Base-by-base conservation (phyloP, 345 rosid species). In the Dimocarpus longan region DNA sequence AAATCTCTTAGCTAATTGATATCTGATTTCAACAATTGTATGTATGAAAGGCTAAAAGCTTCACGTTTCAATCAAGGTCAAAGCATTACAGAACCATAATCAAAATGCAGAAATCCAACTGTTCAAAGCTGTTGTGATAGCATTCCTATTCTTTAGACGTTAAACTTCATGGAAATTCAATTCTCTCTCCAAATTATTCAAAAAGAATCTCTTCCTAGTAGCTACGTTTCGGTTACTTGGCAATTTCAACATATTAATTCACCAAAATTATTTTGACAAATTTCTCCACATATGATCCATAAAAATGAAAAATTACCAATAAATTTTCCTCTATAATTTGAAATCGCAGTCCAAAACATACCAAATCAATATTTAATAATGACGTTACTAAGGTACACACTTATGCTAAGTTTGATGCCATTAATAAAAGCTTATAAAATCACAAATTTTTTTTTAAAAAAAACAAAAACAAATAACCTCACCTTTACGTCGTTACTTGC, bases 401-500 rank as follows among this genome's bases (percentile, higher is more conserved):
- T 54, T 54, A 50, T 50, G 19, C 19, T 50, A 50, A 13, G 21
- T 15, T 19, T 4, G 5, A 54, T 16, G 6, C 59, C 59, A 54
- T 54, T 54, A 54, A 54, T 54, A 5, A 54, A 54, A 54, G 59
- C 21, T 54, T 54, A 60, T 54, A 22, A 71, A 54, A 52, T 9
- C 44, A 39, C 8, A 67, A 39, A 28, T 66, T 6, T n/a, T n/a
- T n/a, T n/a, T n/a, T 9, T 26, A 11, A 5, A 10, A 74, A 60
- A 26, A 63, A 9, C 21, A 37, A 8, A 16, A 8, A 50, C 44
- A 19, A 11, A 73, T 39, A 62, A 64, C 44, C 69, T 74, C 57
- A 43, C 66, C 66, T 5, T 56, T 19, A 54, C 15, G 28, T 19
- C 67, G n/a, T 76, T 2, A 54, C 70, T 76, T 82, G 66, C 70